A percentile compares a stretch with the other conserved stretches of the same genome.
These are phyloP conservation scores for Chaetomium strumarium DNA, from an alignment of 2,329 filamentous ascomycete genomes.

Conservation along the genomic window DNA sequence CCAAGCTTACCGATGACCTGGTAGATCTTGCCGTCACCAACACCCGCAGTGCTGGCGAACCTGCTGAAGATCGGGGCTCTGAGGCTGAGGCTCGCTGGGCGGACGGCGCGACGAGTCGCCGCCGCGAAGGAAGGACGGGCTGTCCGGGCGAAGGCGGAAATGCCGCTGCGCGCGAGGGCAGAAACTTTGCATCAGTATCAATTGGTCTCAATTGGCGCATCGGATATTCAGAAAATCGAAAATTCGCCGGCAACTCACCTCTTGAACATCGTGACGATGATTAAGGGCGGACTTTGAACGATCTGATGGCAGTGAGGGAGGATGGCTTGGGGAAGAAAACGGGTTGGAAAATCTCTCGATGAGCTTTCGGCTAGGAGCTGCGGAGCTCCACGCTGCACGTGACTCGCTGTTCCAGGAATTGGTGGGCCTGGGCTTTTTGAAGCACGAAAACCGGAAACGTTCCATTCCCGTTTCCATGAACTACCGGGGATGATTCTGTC, in stretches of 20 bases:
- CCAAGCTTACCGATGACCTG: conserved; percentile 45
- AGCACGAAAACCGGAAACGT: background rate
- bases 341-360: conserved; percentile 29
- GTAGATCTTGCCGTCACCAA: conserved; percentile 62
- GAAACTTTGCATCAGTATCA: conserved; percentile 38
- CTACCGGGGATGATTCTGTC: background rate
- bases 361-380: conserved; percentile 28
- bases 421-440: conserved; percentile 13
- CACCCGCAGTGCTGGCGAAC: conserved; percentile 53
- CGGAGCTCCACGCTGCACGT: conserved; percentile 26
- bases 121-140: conserved; percentile 56
- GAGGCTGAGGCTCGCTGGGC: conserved; percentile 51
- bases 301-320: conserved; percentile 23
- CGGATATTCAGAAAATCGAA: background rate
- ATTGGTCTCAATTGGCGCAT: conserved; percentile 34
- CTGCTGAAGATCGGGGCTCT: conserved; percentile 50
- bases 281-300: conserved; percentile 50
- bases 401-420: conserved; percentile 17
- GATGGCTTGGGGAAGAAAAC: conserved; percentile 25
- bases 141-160: conserved; percentile 59
- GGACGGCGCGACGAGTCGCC: conserved; percentile 52
- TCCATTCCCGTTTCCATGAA: background rate
- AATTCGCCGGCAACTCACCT: conserved; percentile 51
- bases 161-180: conserved; percentile 48
- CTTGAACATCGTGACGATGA: conserved; percentile 77